These are phyloP conservation scores for Physocladia obscura DNA, from an alignment of 192 early-diverging fungal genomes.

Conservation along the genomic window DNA sequence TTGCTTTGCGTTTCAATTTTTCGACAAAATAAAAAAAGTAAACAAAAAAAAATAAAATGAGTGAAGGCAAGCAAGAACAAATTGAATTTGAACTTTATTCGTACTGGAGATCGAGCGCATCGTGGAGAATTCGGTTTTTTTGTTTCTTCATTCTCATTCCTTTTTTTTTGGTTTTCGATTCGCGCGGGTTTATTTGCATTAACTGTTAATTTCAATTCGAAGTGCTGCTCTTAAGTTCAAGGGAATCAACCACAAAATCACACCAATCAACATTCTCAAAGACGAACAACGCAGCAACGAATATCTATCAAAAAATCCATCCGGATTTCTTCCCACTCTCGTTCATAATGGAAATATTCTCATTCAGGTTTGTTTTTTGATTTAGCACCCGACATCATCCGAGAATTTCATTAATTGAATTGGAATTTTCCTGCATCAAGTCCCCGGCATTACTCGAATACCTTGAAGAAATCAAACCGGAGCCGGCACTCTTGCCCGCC, in stretches of 20 bases:
- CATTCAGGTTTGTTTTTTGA: constrained; percentile 13
- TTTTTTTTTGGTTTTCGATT: neutral
- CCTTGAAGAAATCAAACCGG: constrained; percentile 76
- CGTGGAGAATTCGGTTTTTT: constrained; percentile 68
- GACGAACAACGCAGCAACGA: constrained; percentile 63
- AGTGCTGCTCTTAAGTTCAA: constrained; percentile 65
- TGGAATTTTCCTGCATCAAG: constrained; percentile 45
- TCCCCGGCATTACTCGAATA: constrained; percentile 85
- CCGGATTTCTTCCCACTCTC: constrained; percentile 67
- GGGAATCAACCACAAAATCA: constrained; percentile 65
- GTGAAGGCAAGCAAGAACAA: no score
- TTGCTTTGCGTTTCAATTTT: neutral
- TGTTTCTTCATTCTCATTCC: neutral
- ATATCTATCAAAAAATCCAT: constrained; percentile 69
- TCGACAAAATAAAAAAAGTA: neutral
- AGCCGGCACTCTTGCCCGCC: constrained; percentile 68
- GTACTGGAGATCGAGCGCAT: constrained; percentile 78
- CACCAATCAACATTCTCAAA: constrained; percentile 69
- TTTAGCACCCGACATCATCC: neutral
- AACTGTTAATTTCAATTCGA: neutral
- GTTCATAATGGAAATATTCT: constrained; percentile 22
- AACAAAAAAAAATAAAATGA: neutral
- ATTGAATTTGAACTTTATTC: constrained; percentile 53
- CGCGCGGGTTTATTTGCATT: neutral
- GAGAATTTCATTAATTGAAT: neutral